Evolutionary conservation across 371 early-diverging fungal genomes (phyloP).

Genomic region (Circinella minor): DNA sequence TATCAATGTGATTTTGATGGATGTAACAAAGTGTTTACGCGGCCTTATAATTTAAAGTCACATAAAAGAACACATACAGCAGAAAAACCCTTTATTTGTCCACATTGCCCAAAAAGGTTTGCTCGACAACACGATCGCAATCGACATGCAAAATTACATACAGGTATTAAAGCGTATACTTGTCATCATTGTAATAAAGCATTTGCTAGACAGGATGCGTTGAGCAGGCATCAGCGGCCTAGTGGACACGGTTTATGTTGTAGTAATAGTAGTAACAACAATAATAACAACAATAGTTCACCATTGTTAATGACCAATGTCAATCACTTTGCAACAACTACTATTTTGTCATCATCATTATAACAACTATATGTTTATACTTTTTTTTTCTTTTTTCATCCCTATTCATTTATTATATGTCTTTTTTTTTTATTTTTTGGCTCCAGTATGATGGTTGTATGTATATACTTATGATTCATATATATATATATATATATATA

Average conservation of each 20-base stretch:
- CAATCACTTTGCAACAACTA: too few species aligned
- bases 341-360: too few species aligned
- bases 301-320: too few species aligned
- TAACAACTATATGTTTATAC: too few species aligned
- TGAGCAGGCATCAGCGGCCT: conserved; percentile 57
- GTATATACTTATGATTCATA: too few species aligned
- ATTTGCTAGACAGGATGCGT: conserved; percentile 80
- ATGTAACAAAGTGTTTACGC: conserved; percentile 78
- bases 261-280: conserved; percentile 7
- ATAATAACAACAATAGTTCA: background rate
- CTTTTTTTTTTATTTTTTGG: too few species aligned
- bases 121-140: conserved; percentile 81
- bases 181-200: conserved; percentile 68
- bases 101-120: conserved; percentile 64
- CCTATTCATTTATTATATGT: too few species aligned
- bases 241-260: conserved; percentile 3
- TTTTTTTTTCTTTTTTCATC: too few species aligned
- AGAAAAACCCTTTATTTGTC: conserved; percentile 75
- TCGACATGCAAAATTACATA: conserved; percentile 74
- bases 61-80: conserved; percentile 79
- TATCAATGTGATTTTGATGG: conserved; percentile 29
- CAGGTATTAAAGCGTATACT: conserved; percentile 66
- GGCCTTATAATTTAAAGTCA: conserved; percentile 81
- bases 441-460: too few species aligned
- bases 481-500: too few species aligned